phyloP scores from a whole-genome alignment of 768 basidiomycete species.

The Lactarius deliciosus region DNA sequence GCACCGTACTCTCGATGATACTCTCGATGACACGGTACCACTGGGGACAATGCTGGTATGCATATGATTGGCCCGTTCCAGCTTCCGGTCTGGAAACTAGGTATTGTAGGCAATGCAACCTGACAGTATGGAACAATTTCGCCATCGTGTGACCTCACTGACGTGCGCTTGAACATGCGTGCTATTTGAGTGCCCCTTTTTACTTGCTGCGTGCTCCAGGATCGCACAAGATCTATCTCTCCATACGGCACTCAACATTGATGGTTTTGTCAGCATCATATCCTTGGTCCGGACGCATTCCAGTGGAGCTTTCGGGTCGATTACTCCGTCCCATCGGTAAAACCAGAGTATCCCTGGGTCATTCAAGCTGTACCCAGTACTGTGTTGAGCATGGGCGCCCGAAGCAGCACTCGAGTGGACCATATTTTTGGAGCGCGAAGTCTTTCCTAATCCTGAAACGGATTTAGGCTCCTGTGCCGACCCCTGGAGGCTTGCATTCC shows the following conservation, averaged over 20 bases:
- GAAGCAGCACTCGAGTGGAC: not conserved
- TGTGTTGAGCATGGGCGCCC: not conserved
- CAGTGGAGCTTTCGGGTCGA: not conserved
- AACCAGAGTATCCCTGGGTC: not conserved
- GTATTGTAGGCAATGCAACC: no score
- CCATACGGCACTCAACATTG: not conserved
- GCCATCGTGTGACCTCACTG: not conserved
- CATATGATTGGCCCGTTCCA: not conserved
- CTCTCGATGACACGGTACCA: no score
- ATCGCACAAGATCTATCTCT: conserved; percentile 3
- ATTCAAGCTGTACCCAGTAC: not conserved
- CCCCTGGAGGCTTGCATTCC: conserved; percentile 6
- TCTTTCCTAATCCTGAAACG: not conserved
- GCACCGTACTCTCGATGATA: not conserved
- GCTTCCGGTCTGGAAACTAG: not conserved
- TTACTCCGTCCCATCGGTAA: not conserved
- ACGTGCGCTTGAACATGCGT: not conserved
- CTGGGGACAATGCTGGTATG: not conserved
- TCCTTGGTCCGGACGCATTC: not conserved
- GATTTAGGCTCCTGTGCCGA: not conserved
- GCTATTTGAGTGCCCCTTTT: not conserved
- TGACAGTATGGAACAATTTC: not conserved
- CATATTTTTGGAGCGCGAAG: not conserved
- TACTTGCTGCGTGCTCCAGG: not conserved
- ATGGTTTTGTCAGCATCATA: conserved; percentile 5